A percentile compares a stretch with the other conserved stretches of the same genome.
These are phyloP conservation scores for Calonectria naviculata DNA, from an alignment of 2,329 filamentous ascomycete species.

Conservation along the genomic window DNA sequence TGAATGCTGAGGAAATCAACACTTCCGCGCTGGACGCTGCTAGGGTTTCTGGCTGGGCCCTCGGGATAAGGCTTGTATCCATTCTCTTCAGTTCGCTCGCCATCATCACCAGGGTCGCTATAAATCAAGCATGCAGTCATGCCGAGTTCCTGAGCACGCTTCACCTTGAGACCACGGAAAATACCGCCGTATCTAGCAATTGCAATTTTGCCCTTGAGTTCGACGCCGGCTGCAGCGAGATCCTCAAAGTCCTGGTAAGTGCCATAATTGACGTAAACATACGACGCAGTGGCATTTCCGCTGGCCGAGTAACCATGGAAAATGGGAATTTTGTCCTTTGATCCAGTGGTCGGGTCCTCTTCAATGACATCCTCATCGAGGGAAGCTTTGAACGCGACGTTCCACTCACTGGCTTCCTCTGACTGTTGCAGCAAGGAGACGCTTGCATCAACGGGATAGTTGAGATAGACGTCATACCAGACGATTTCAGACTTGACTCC, in stretches of 20 bases:
- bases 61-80: slow-evolving; percentile 84
- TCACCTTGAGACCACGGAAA: slow-evolving; percentile 92
- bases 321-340: slow-evolving; percentile 80
- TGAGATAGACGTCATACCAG: slow-evolving; percentile 81
- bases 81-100: slow-evolving; percentile 82
- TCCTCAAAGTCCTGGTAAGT: slow-evolving; percentile 89
- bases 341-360: slow-evolving; percentile 82
- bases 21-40: slow-evolving; percentile 90
- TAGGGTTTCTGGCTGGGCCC: slow-evolving; percentile 88
- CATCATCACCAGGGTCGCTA: slow-evolving; percentile 90
- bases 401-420: slow-evolving; percentile 55
- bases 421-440: slow-evolving; percentile 70
- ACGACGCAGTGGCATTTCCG: slow-evolving; percentile 89
- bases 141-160: slow-evolving; percentile 89
- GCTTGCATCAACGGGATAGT: slow-evolving; percentile 79
- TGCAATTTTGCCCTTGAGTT: slow-evolving; percentile 86
- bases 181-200: slow-evolving; percentile 86
- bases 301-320: slow-evolving; percentile 96
- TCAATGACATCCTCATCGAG: slow-evolving; percentile 87
- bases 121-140: slow-evolving; percentile 90
- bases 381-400: slow-evolving; percentile 80
- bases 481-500: slow-evolving; percentile 73
- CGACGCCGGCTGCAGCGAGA: slow-evolving; percentile 78
- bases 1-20: slow-evolving; percentile 80
- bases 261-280: slow-evolving; percentile 92